Base-by-base conservation (phyloP, 1,284 basidiomycete genomes). In the Moniliella sp. region DNA sequence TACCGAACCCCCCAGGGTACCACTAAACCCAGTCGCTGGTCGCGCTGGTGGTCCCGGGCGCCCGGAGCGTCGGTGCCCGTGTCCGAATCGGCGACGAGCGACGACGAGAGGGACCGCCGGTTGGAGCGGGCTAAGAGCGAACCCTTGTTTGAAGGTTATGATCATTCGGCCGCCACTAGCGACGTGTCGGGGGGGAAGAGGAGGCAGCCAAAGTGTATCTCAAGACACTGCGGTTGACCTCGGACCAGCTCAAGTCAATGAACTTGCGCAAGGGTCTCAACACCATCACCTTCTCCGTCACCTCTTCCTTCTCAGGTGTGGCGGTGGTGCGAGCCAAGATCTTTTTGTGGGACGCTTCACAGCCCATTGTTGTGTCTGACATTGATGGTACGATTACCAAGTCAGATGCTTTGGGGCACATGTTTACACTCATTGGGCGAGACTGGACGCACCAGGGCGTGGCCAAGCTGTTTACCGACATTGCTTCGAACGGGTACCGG, bases 371-470 rank as follows among this genome's bases (percentile, higher is more conserved):
- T 18, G 75, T 99, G 27, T 94, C 86, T 19, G 91, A 99, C 57
- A 97, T 99, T 42, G 91, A 99, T 57, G 91, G 91, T 1, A 99
- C 91, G 0, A 99, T 99, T 58, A 99, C 91, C 19, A 46, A 45
- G 61, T 94, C 86, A 1, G 91, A 99, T 63, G 91, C 84, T 1
- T 67, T 97, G 2, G 91, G 91, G 0, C 91, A 97, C 58, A 76
- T 99, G 31, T 91, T 91, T 57, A 88, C 86, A 3, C 86, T 94
- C 72, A 91, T 97, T 46, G 91, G 91, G 3, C 74, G 88, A n/a
- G 91, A 99, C 62, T 97, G 91, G 91, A 99, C 91, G 3, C 91
- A 97, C 59, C 67, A 82, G 11, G 91, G 91, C 11, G 88, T 97
- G 12, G 91, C 91, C 4, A 97, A 97, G 63, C 69, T 97, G 13